Conservation (phyloP, 2,329 filamentous ascomycete species). For the Apiospora hydei region DNA sequence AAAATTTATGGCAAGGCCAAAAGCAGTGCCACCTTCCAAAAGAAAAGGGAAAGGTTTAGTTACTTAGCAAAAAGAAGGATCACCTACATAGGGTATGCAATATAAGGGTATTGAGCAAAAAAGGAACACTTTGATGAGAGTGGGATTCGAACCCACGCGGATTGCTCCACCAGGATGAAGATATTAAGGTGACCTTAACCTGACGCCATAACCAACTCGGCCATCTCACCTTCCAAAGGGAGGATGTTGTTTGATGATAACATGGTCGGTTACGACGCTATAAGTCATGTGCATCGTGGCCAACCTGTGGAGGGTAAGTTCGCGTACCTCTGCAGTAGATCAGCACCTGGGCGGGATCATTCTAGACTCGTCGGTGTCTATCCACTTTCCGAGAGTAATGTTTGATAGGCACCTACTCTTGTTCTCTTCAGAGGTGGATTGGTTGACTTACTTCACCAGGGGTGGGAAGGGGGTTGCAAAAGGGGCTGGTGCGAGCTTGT, state of each 20-base stretch:
- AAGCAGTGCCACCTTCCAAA: no score
- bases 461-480: no score
- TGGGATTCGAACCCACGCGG: constrained; percentile 42
- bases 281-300: not conserved
- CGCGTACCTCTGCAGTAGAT: not conserved
- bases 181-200: constrained; percentile 25
- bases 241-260: not conserved
- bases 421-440: no score
- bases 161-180: constrained; percentile 29
- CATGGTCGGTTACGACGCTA: not conserved
- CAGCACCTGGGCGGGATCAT: not conserved
- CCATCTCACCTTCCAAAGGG: constrained; percentile 15
- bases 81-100: no score
- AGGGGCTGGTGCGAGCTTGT: no score
- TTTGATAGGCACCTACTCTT: no score
- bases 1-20: no score
- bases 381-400: not conserved
- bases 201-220: constrained; percentile 26
- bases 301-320: not conserved
- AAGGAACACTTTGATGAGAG: constrained; percentile 34
- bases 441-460: no score
- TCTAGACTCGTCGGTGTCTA: not conserved
- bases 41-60: no score
- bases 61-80: no score
- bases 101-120: not conserved